Evolutionary conservation across 139 green algal species (phyloP), one percentile per base, ranked within the genome.

Genomic region (Volvox africanus): DNA sequence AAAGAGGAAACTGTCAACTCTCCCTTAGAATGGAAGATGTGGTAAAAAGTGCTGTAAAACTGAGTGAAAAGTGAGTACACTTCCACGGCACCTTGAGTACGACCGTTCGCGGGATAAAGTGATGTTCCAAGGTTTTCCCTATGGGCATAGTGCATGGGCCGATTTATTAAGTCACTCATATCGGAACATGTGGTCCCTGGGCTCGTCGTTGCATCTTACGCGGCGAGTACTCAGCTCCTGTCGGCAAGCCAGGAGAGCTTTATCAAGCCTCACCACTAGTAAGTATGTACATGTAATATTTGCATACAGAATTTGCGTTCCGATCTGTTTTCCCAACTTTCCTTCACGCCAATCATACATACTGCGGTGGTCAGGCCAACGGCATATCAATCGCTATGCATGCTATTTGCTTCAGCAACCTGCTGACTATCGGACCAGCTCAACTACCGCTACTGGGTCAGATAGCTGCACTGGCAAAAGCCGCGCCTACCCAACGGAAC

Each of bases 401-500:
- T 75, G 24, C 67, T 32, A 75, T 12, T 28, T 75, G 11, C 67
- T 32, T 12, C 67, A 55, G 44, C 44, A 55, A 55, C 44, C 44
- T 55, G 44, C 5, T 55, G 44, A 55, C 9, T 55, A 14, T 55
- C 67, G 67, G 11, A 28, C 67, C 67, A 28, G 9, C 3, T 75
- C 67, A 28, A 24, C 11, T 75, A 12, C 67, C 5, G 67, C 67
- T 75, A 6, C 67, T 32, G 35, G 24, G 16, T 80, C 73, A 36
- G 9, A 9, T 37, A 35, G 16, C 35, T 13, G 73, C 28, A 37
- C 28, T 32, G 73, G 73, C 73, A 80, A 36, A 32, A 80, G 73
- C 73, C 73, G 28, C 28, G 73, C 73, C 73, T 80, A 80, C 73
- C 73, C 73, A 19, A 80, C 73, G 16, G 73, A 80, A 36, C 73